Evolutionary conservation across 2,329 filamentous ascomycete genomes (phyloP).

Genomic region (Davidsoniella australis): DNA sequence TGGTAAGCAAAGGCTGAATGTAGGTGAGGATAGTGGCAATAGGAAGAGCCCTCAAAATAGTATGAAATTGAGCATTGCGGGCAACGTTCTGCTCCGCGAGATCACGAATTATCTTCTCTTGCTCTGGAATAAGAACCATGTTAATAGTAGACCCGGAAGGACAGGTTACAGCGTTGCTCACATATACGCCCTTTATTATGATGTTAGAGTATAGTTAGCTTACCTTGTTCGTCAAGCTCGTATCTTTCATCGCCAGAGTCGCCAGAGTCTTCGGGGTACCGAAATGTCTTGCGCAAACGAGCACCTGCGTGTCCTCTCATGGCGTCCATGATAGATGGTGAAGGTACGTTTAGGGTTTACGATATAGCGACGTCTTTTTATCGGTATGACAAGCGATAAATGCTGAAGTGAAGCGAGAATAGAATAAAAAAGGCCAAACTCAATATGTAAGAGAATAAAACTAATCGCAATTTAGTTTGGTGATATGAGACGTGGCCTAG

Average conservation of each 20-base stretch:
- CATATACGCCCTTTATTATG: background rate
- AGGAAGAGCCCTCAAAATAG: slow-evolving; percentile 43
- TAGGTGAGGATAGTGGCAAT: slow-evolving; percentile 38
- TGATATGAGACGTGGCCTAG: too few relatives aligned
- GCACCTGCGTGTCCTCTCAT: slow-evolving; percentile 19
- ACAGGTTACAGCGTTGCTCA: background rate
- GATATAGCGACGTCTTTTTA: too few relatives aligned
- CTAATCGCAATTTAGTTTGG: too few relatives aligned
- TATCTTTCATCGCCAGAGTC: slow-evolving; percentile 34
- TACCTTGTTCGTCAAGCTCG: slow-evolving; percentile 62
- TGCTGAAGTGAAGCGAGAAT: too few relatives aligned
- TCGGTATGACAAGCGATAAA: too few relatives aligned
- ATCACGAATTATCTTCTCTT: slow-evolving; percentile 42
- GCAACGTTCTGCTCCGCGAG: slow-evolving; percentile 38
- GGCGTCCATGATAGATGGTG: background rate
- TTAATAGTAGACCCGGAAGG: background rate
- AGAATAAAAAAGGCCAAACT: too few relatives aligned
- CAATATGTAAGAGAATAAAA: too few relatives aligned
- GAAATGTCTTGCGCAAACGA: slow-evolving; percentile 60
- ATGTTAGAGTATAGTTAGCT: background rate
- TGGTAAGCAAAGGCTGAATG: slow-evolving; percentile 27
- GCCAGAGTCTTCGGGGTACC: slow-evolving; percentile 47
- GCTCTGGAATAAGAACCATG: slow-evolving; percentile 28
- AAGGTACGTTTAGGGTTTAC: too few relatives aligned
- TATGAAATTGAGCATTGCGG: slow-evolving; percentile 40